Percentiles rank a stretch among this genome's conserved stretches.
phyloP scores from a whole-genome alignment of 805 yeast species.

The Monosporozyma servazzii region DNA sequence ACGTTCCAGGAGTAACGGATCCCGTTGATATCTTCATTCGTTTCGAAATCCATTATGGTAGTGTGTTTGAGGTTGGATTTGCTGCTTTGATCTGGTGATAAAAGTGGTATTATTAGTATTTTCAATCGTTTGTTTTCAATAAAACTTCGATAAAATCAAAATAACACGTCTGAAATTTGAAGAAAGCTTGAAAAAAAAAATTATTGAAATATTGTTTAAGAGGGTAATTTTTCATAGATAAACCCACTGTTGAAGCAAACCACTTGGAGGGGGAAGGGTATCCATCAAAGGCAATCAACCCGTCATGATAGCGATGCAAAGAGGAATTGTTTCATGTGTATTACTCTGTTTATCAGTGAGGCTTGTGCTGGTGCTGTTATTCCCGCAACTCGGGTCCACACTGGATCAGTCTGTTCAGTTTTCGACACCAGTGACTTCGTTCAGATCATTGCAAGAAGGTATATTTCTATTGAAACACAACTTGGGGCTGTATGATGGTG shows the following conservation, averaged over 20 bases:
- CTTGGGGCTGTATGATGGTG: slow-evolving; percentile 73
- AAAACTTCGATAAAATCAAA: background rate
- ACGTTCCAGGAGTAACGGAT: slow-evolving; percentile 74
- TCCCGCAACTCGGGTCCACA: slow-evolving; percentile 20
- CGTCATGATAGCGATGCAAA: background rate
- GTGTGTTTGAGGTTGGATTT: background rate
- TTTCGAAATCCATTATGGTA: slow-evolving; percentile 41
- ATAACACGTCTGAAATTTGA: background rate
- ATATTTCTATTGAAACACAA: slow-evolving; percentile 48
- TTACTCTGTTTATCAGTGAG: slow-evolving; percentile 8
- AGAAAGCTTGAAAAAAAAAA: background rate
- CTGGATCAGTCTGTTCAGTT: slow-evolving; percentile 28
- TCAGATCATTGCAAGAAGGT: slow-evolving; percentile 52
- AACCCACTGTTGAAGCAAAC: too few species aligned
- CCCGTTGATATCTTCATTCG: slow-evolving; percentile 63
- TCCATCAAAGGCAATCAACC: too few species aligned
- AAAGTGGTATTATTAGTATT: background rate
- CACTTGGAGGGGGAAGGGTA: background rate
- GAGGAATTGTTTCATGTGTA: background rate
- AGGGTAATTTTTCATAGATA: too few species aligned
- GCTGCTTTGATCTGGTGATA: background rate
- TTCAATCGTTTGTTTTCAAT: background rate
- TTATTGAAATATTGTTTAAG: background rate
- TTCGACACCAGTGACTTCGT: slow-evolving; percentile 30
- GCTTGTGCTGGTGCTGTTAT: slow-evolving; percentile 13